Base-by-base conservation (phyloP, 345 rosid genomes). In the Pelargonium nanum region DNA sequence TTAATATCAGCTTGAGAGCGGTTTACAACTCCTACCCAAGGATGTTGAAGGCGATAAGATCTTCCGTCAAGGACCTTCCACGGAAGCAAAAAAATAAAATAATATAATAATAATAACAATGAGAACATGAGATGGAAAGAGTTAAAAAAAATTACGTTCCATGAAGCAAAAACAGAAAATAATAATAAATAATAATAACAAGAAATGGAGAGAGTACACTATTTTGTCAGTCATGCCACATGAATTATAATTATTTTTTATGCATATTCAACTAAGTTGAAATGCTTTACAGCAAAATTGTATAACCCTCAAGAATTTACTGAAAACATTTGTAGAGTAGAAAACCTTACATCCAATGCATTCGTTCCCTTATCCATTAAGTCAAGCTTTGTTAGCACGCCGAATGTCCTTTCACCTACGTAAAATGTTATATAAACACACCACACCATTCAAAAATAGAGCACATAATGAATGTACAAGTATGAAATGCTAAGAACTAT, bases 301-400 rank as follows among this genome's bases (percentile, higher is more conserved):
- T 15, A 15, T 24, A 15, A 13, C 23, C 22, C 12, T 6, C 1
- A 32, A n/a, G n/a, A 30, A 26, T 15, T 4, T n/a, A 59, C 19
- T 13, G 10, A 26, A 40, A 32, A 22, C 5, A 20, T 16, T 26
- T 59, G 16, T 21, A 15, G 1, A 17, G 24, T 15, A 15, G 15
- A 21, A 68, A 56, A 70, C 22, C 83, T 72, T 76, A 86, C 94
- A 55, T 82, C 87, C 62, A 80, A 23, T 23, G 84, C 87, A 72
- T 80, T 84, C 65, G 94, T 86, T 60, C 94, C 94, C 75, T 77
- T 82, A 68, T 86, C 94, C 89, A 84, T 86, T 70, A 86, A 65
- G 65, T 86, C 89, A 58, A 82, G 84, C 81, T 86, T 86, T 52
- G 94, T 86, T 65, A 86, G 64, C 63, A 80, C 94, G 8, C 89